phyloP scores from a whole-genome alignment of 164 flowering plant genomes.

The Taxillus chinensis region DNA sequence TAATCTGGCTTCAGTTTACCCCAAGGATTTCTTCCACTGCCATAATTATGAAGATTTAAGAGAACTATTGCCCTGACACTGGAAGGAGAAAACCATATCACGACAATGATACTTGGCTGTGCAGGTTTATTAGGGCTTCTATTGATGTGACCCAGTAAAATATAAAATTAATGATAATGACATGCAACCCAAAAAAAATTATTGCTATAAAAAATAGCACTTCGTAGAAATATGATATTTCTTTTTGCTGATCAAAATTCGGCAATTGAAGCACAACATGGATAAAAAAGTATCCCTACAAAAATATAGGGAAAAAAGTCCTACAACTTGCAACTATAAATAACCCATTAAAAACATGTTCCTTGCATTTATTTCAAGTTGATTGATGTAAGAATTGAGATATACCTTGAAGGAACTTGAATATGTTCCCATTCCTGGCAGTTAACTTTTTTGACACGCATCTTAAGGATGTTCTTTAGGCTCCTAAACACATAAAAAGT shows the following conservation, averaged over 20 bases:
- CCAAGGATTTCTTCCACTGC: slow-evolving; percentile 98
- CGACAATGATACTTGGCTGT: neutral
- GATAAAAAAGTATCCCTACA: neutral
- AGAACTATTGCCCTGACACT: slow-evolving; percentile 88
- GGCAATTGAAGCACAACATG: neutral
- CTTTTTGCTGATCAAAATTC: neutral
- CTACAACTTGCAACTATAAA: neutral
- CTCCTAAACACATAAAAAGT: slow-evolving; percentile 40
- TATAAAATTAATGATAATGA: neutral
- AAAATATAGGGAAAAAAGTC: neutral
- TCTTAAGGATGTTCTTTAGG: slow-evolving; percentile 63
- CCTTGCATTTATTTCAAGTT: neutral
- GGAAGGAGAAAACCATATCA: slow-evolving; percentile 7
- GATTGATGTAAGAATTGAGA: neutral
- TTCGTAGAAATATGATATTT: neutral
- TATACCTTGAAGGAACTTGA: slow-evolving; percentile 63
- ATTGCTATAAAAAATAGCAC: neutral
- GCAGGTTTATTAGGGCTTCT: neutral
- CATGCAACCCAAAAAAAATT: neutral
- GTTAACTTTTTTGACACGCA: slow-evolving; percentile 62
- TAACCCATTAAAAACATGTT: too few species aligned
- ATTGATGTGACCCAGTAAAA: neutral
- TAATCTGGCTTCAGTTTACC: slow-evolving; percentile 73
- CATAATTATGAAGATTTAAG: slow-evolving; percentile 85
- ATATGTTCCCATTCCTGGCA: slow-evolving; percentile 79